Percentiles rank a stretch among this genome's conserved stretches.
Conservation (phyloP, 2,329 filamentous ascomycete species). For the Diaporthe sp. region DNA sequence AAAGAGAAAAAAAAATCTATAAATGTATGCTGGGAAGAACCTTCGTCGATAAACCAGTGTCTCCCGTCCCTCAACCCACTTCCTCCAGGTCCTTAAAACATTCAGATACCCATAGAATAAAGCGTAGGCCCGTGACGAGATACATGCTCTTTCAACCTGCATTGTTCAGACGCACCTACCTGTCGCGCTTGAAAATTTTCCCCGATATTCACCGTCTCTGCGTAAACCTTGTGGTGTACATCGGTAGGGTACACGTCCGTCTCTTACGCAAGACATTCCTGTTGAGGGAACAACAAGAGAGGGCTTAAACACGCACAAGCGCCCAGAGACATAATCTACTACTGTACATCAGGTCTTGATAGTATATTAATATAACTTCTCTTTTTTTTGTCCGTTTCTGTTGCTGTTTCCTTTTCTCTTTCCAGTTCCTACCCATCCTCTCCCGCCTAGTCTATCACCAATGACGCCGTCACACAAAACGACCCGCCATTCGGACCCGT, state of each 20-base stretch:
- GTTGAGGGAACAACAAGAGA: too few species aligned
- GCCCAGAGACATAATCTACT: neutral
- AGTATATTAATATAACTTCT: too few species aligned
- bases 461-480: neutral
- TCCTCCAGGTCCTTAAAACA: neutral
- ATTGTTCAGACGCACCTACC: neutral
- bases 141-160: neutral
- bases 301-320: too few species aligned
- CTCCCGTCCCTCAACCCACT: neutral
- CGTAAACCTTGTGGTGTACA: neutral
- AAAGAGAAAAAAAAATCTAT: neutral
- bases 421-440: neutral
- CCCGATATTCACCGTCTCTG: neutral
- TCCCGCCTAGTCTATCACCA: neutral
- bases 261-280: too few species aligned
- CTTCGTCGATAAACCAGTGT: too few species aligned
- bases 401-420: neutral
- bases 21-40: neutral
- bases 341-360: neutral
- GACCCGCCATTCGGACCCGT: neutral
- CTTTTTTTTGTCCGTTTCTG: neutral
- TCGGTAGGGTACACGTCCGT: neutral
- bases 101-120: neutral
- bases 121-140: neutral
- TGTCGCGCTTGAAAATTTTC: neutral